Evolutionary conservation across 108 stramenopile species (phyloP), one percentile per base, ranked within the genome.

Genomic region (Nitzschia sp.): DNA sequence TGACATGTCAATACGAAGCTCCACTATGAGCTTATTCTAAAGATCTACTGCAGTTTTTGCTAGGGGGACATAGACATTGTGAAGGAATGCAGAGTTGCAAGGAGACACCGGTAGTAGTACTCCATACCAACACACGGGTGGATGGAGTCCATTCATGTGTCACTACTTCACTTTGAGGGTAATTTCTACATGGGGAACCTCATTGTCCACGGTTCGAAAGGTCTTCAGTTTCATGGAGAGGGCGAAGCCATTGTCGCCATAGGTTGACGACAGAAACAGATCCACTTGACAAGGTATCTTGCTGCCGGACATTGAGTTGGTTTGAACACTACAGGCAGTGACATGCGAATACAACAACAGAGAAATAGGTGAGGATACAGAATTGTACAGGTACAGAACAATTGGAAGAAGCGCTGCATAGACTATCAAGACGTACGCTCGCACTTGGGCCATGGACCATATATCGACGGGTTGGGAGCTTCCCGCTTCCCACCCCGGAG

Each of bases 381-480:
- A n/a, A n/a, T n/a, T n/a, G n/a, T 34, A 34, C 5, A 34, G 29
- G 29, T 34, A 5, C 29, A 34, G 1, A 34, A 58, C 34, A 41
- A n/a, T n/a, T n/a, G n/a, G n/a, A n/a, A n/a, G n/a, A n/a, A n/a
- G n/a, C n/a, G n/a, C n/a, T n/a, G n/a, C n/a, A n/a, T n/a, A n/a
- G n/a, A n/a, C n/a, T n/a, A n/a, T n/a, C n/a, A n/a, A n/a, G n/a
- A 64, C 71, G 53, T 57, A 72, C 71, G 50, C 62, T 72, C 71
- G 52, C 11, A 63, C 71, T 57, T 72, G 44, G 21, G 34, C 53
- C 24, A 72, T 41, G 5, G 21, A 25, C 29, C 29, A 34, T 34
- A 34, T 1, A 34, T 34, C 5, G 29, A 5, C 5, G 29, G 29
- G 29, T 34, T 34, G 29, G 5, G 29, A 34, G 5, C 29, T 1